phyloP scores from a whole-genome alignment of 2,329 filamentous ascomycete genomes.

The Calonectria henricotiae region DNA sequence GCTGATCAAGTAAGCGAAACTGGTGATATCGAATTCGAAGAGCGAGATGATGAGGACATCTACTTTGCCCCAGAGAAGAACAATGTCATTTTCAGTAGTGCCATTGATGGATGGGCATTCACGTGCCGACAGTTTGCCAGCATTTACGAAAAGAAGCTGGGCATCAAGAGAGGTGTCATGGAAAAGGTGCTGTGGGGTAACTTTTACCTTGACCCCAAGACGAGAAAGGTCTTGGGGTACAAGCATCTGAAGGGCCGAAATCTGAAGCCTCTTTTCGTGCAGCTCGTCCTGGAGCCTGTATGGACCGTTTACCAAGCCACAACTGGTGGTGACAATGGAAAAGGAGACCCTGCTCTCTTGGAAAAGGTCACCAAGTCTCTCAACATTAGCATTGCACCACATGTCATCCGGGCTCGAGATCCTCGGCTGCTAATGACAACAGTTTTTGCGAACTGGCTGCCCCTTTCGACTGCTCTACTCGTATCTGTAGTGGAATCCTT shows the following conservation, averaged over 20 bases:
- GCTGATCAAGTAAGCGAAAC: constrained; percentile 68
- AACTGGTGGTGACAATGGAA: constrained; percentile 84
- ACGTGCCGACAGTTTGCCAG: constrained; percentile 94
- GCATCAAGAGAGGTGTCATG: constrained; percentile 89
- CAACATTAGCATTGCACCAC: constrained; percentile 86
- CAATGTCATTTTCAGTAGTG: constrained; percentile 98
- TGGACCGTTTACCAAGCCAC: constrained; percentile 98
- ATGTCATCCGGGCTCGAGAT: constrained; percentile 88
- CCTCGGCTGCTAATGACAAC: constrained; percentile 87
- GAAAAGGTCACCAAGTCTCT: constrained; percentile 97
- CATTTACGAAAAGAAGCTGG: constrained; percentile 96
- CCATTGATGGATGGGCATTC: constrained; percentile 99
- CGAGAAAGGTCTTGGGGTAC: constrained; percentile 89
- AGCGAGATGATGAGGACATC: constrained; percentile 94
- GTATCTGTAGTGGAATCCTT: constrained; percentile 96
- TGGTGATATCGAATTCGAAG: constrained; percentile 83
- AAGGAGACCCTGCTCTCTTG: constrained; percentile 85
- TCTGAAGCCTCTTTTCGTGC: constrained; percentile 97
- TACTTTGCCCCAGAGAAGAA: constrained; percentile 99
- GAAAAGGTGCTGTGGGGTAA: constrained; percentile 98
- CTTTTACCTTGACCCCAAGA: constrained; percentile 97
- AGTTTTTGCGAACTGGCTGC: constrained; percentile 91
- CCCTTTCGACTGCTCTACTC: constrained; percentile 90
- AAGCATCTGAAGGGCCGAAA: constrained; percentile 95
- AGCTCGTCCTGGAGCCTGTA: constrained; percentile 93